phyloP scores from a whole-genome alignment of 2,329 filamentous ascomycete genomes.

The Albifimbria verrucaria region DNA sequence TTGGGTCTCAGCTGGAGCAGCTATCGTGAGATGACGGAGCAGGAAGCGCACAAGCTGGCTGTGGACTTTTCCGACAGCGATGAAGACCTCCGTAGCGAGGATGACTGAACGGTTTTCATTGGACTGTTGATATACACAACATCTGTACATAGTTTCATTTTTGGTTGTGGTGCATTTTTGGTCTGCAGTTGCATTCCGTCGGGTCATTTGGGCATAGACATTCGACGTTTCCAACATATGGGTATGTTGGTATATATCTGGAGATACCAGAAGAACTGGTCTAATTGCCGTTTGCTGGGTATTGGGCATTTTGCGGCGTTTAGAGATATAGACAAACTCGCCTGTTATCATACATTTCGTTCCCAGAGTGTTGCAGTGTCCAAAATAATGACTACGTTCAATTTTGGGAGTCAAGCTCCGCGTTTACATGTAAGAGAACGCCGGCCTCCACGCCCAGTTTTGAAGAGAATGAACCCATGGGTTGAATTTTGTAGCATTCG shows the following conservation, averaged over 20 bases:
- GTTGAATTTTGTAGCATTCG: no score
- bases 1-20: conserved; percentile 86
- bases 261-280: no score
- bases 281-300: no score
- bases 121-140: neutral
- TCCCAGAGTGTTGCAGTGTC: no score
- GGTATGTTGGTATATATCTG: neutral
- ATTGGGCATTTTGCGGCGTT: no score
- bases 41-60: conserved; percentile 58
- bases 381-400: no score
- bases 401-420: no score
- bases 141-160: conserved; percentile 2
- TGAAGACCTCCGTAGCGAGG: conserved; percentile 40
- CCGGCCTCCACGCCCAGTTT: no score
- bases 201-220: neutral
- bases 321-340: no score
- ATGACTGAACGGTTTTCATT: conserved; percentile 19
- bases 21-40: conserved; percentile 88
- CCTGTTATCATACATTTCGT: no score
- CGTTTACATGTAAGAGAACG: no score
- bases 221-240: neutral
- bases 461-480: no score
- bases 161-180: conserved; percentile 3
- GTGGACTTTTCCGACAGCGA: conserved; percentile 45
- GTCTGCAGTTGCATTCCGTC: neutral